Evolutionary conservation across 2,329 filamentous ascomycete genomes (phyloP).

Genomic region (Xylariomycetidae sp.): DNA sequence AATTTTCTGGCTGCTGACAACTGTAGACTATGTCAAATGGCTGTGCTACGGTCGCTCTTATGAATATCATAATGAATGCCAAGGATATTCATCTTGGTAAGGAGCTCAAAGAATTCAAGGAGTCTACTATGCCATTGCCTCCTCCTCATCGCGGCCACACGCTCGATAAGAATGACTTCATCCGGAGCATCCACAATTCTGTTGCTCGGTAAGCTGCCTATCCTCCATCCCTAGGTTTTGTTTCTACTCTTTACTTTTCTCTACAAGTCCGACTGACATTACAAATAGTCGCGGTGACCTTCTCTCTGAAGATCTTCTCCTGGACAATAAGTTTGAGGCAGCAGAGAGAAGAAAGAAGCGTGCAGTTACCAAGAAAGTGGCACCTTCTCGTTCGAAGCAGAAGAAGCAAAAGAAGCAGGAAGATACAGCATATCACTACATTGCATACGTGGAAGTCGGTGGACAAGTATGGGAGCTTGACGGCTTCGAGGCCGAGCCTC

Average conservation of each 20-base stretch:
- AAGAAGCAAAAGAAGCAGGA: conserved; percentile 26
- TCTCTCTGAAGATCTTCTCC: conserved; percentile 62
- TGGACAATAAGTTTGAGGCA: conserved; percentile 51
- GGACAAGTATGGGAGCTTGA: conserved; percentile 83
- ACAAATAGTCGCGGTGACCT: conserved; percentile 64
- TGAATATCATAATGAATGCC: conserved; percentile 91
- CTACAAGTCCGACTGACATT: conserved; percentile 5
- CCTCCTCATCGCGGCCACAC: conserved; percentile 72
- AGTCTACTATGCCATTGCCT: conserved; percentile 62
- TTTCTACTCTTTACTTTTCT: conserved; percentile 3
- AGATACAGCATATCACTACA: conserved; percentile 77
- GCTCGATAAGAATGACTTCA: conserved; percentile 68
- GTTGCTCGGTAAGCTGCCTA: conserved; percentile 60
- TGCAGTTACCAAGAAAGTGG: too few species aligned
- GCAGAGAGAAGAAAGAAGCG: conserved; percentile 30
- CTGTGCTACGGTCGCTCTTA: conserved; percentile 85
- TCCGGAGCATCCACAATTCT: conserved; percentile 82
- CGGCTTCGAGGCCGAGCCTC: conserved; percentile 70
- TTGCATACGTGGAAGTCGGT: conserved; percentile 78
- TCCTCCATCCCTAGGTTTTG: background rate
- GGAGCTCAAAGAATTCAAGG: conserved; percentile 68
- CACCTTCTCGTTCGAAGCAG: too few species aligned
- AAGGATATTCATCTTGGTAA: conserved; percentile 61
- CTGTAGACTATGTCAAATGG: conserved; percentile 71
- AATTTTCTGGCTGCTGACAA: background rate